Evolutionary conservation across 345 rosid species (phyloP).

Genomic region (Schrenkiella parvula): DNA sequence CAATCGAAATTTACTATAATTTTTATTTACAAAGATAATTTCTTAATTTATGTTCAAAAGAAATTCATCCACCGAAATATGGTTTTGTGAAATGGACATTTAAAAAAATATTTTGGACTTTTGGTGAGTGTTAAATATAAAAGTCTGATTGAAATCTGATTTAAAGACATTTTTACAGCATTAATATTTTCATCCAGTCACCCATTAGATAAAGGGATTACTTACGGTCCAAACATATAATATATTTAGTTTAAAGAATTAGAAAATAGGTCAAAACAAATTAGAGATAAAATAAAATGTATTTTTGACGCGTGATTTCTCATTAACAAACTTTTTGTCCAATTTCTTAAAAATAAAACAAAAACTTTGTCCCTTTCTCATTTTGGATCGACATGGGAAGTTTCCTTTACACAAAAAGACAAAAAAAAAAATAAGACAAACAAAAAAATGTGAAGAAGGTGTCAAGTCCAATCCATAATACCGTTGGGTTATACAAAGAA

Average conservation of each 20-base stretch:
- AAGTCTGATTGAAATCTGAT: too few species aligned
- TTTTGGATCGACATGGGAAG: slow-evolving; percentile 26
- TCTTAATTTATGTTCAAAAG: too few species aligned
- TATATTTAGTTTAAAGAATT: not conserved
- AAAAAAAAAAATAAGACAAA: not conserved
- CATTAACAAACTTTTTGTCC: slow-evolving; percentile 5
- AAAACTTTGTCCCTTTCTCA: slow-evolving; percentile 10
- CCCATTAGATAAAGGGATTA: not conserved
- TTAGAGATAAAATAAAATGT: not conserved
- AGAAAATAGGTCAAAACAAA: too few species aligned
- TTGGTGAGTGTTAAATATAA: too few species aligned
- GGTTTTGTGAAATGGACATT: too few species aligned
- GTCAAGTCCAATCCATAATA: slow-evolving; percentile 13
- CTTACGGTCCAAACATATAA: not conserved
- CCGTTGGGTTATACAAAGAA: slow-evolving; percentile 8
- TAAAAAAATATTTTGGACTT: too few species aligned
- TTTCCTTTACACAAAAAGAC: slow-evolving; percentile 21
- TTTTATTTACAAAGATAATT: too few species aligned
- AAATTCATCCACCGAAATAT: too few species aligned
- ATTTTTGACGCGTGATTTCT: not conserved
- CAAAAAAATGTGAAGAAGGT: not conserved
- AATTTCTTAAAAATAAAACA: slow-evolving; percentile 1
- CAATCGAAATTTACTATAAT: too few species aligned
- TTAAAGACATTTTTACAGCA: too few species aligned
- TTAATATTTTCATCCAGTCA: not conserved